Conservation (phyloP, 352 stramenopile species). For the Globisporangium acanthophoron region DNA sequence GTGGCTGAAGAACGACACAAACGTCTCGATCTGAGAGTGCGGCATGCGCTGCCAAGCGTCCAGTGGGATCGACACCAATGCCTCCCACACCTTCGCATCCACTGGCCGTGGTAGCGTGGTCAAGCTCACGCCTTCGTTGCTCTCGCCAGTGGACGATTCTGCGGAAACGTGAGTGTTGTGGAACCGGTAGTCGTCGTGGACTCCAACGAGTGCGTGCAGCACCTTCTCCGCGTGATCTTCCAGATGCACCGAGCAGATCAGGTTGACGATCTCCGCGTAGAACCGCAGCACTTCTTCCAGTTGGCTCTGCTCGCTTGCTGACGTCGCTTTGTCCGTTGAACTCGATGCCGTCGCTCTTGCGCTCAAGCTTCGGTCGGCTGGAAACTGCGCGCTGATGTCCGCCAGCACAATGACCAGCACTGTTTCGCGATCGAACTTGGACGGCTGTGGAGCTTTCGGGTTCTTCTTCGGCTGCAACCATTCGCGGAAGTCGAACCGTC, state of each 20-base stretch:
- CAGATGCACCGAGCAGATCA: slow-evolving; percentile 61
- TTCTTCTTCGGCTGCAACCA: slow-evolving; percentile 63
- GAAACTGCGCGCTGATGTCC: slow-evolving; percentile 56
- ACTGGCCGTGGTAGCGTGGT: slow-evolving; percentile 40
- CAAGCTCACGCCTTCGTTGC: slow-evolving; percentile 8
- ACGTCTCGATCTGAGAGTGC: slow-evolving; percentile 33
- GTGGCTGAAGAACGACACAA: slow-evolving; percentile 50
- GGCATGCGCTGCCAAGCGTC: slow-evolving; percentile 42
- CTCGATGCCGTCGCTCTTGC: slow-evolving; percentile 5
- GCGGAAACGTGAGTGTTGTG: slow-evolving; percentile 16
- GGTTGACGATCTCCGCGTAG: slow-evolving; percentile 62
- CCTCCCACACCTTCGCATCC: slow-evolving; percentile 67
- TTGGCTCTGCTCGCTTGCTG: slow-evolving; percentile 13
- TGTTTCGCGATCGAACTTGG: slow-evolving; percentile 80
- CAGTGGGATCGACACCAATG: slow-evolving; percentile 41
- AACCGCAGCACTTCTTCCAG: slow-evolving; percentile 58
- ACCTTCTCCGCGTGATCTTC: slow-evolving; percentile 82
- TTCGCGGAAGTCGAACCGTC: slow-evolving; percentile 68
- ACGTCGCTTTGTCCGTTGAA: slow-evolving; percentile 5
- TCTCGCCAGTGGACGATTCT: slow-evolving; percentile 9
- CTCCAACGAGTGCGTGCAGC: slow-evolving; percentile 67
- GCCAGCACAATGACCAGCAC: slow-evolving; percentile 72
- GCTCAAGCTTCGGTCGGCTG: slow-evolving; percentile 33
- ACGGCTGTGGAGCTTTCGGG: slow-evolving; percentile 23
- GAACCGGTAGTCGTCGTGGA: slow-evolving; percentile 81